A percentile compares a stretch with the other conserved stretches of the same genome.
These are phyloP conservation scores for Trichoderma guizhouense DNA, from an alignment of 2,329 filamentous ascomycete genomes.

Conservation along the genomic window DNA sequence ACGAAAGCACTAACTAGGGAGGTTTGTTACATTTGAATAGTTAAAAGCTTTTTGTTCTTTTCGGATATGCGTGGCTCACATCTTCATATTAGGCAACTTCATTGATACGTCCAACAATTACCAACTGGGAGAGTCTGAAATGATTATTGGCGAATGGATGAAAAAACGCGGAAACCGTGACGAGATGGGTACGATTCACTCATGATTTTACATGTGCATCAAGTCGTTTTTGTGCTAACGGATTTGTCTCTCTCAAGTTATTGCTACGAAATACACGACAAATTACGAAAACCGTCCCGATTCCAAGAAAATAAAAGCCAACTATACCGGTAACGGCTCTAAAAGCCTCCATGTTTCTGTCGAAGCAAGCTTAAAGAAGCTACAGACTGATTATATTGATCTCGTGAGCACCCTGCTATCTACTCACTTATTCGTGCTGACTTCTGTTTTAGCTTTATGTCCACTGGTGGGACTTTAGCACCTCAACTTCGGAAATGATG, in stretches of 20 bases:
- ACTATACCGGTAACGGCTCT: slow-evolving; percentile 56
- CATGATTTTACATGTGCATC: too few relatives aligned
- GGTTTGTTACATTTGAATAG: not conserved
- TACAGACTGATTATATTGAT: slow-evolving; percentile 68
- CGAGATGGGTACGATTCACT: slow-evolving; percentile 49
- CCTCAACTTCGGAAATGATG: slow-evolving; percentile 65
- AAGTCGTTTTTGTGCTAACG: not conserved
- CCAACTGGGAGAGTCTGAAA: slow-evolving; percentile 59
- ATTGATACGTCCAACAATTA: slow-evolving; percentile 71
- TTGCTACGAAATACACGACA: slow-evolving; percentile 67
- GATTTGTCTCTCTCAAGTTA: slow-evolving; percentile 39
- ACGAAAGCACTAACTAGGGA: slow-evolving; percentile 20
- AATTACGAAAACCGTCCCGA: slow-evolving; percentile 36
- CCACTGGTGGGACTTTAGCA: slow-evolving; percentile 68
- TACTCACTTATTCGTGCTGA: not conserved
- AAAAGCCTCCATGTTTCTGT: slow-evolving; percentile 59
- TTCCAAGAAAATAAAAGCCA: slow-evolving; percentile 44
- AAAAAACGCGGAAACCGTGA: slow-evolving; percentile 59
- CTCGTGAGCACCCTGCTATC: slow-evolving; percentile 40
- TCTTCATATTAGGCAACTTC: slow-evolving; percentile 57
- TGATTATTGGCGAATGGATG: slow-evolving; percentile 71
- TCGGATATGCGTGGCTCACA: not conserved
- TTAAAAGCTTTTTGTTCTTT: too few relatives aligned
- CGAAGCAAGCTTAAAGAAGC: slow-evolving; percentile 54
- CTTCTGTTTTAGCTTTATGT: slow-evolving; percentile 49